Conservation (phyloP, 2,329 filamentous ascomycete species). For the Venturia aucupariae region DNA sequence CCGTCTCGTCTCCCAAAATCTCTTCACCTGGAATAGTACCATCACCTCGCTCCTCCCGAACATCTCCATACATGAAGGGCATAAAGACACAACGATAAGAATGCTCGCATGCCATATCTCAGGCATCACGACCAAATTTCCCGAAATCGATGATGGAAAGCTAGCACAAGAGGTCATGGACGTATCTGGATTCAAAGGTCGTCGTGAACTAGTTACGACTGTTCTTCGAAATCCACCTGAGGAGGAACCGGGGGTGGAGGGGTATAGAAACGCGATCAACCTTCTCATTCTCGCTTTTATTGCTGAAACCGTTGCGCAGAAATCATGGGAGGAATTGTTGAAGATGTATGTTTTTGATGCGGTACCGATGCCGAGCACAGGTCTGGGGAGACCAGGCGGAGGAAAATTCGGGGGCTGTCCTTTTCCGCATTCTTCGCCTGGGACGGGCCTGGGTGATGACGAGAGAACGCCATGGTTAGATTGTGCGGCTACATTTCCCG, state of each 20-base stretch:
- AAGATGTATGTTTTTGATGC: too few relatives aligned
- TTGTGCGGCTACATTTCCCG: not conserved
- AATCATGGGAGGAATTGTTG: not conserved
- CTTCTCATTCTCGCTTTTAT: not conserved
- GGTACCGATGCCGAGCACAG: not conserved
- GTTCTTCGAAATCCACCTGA: not conserved
- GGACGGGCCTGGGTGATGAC: not conserved
- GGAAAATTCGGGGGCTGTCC: not conserved
- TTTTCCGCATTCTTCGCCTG: not conserved
- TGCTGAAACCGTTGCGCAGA: not conserved
- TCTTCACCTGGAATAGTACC: not conserved
- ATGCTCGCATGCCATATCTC: not conserved
- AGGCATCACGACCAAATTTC: not conserved
- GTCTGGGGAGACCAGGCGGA: not conserved
- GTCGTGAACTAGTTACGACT: not conserved
- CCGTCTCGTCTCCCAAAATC: not conserved
- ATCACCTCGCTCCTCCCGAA: not conserved
- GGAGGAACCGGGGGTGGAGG: not conserved
- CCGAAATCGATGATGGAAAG: not conserved
- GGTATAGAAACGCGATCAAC: not conserved
- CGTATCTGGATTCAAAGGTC: not conserved
- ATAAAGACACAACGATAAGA: not conserved
- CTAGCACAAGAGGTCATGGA: not conserved
- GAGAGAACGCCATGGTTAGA: not conserved
- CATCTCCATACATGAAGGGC: not conserved